These are phyloP conservation scores for Neofusicoccum kwambonambiense DNA, from an alignment of 2,329 filamentous ascomycete species.

Conservation along the genomic window DNA sequence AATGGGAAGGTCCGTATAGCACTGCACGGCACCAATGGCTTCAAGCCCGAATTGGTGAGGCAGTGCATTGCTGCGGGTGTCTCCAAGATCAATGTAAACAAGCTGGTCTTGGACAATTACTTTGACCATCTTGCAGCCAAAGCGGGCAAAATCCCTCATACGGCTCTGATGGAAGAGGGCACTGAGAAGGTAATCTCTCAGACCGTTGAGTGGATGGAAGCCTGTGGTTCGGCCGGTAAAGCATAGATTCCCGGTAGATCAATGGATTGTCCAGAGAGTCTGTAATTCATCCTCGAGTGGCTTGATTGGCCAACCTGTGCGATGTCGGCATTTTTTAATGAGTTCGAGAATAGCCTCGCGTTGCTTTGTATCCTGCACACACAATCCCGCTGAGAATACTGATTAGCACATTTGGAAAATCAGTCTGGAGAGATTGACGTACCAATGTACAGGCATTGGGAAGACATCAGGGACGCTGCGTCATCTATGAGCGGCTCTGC, in stretches of 20 bases:
- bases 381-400: neutral
- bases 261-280: neutral
- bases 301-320: constrained; percentile 11
- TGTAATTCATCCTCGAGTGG: neutral
- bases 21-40: constrained; percentile 59
- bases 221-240: constrained; percentile 48
- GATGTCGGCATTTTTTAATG: neutral
- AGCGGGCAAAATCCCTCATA: constrained; percentile 36
- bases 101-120: constrained; percentile 49
- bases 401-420: neutral
- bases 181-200: constrained; percentile 42
- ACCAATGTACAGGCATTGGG: constrained; percentile 19
- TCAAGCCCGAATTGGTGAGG: constrained; percentile 50
- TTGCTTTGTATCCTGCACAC: neutral
- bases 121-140: constrained; percentile 43
- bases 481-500: constrained; percentile 7
- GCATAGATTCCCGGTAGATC: constrained; percentile 26
- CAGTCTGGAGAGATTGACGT: neutral
- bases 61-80: constrained; percentile 53
- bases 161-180: constrained; percentile 47
- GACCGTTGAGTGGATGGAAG: constrained; percentile 50
- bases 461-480: constrained; percentile 14
- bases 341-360: neutral
- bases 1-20: constrained; percentile 49
- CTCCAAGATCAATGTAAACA: constrained; percentile 61